Base-by-base conservation (phyloP, 2,329 filamentous ascomycete genomes). In the Hypoxylon sp. region DNA sequence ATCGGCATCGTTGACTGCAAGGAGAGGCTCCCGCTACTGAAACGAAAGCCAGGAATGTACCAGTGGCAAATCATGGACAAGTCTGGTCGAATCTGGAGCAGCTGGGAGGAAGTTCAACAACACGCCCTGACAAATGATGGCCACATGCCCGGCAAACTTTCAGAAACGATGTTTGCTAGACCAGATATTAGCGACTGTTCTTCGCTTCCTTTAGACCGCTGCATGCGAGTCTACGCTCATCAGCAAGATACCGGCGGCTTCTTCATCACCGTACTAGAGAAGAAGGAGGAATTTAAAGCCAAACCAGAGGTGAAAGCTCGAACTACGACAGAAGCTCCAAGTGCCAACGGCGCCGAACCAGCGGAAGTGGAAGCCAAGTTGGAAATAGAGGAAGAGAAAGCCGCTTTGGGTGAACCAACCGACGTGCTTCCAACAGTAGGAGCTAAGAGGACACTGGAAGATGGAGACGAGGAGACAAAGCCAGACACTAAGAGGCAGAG, bases 161-260 rank as follows among this genome's bases (percentile, higher is more conserved):
- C 87, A 3, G 87, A 92, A 72, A 89, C 88, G 75, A 97, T 97
- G 91, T 99, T 99, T 79, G 85, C 94, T 4, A 79, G 80, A 39
- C 84, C 87, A 0, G 82, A 83, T 59, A 80, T 79, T 15, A 79
- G 80, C 39, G 80, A 82, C 26, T 86, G 85, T 56, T 82, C 86
- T 78, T 74, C 85, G 78, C 83, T 97, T 22, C 93, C 93, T 15
- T 85, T 98, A 17, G 92, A 97, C 72, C 87, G 91, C 63, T 97
- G 94, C 79, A 94, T 98, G 85, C 87, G 95, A 65, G 89, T 99
- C 6, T 99, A 98, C 77, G 92, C 94, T 32, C 95, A 99, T 77
- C 85, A 93, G 74, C 95, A 99, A 79, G 93, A 99, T 72, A 99
- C 95, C 2, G 95, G 95, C 58, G 94, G 91, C 20, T 99, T 99